Conservation (phyloP, 164 flowering plant genomes). For the Piper betle region DNA sequence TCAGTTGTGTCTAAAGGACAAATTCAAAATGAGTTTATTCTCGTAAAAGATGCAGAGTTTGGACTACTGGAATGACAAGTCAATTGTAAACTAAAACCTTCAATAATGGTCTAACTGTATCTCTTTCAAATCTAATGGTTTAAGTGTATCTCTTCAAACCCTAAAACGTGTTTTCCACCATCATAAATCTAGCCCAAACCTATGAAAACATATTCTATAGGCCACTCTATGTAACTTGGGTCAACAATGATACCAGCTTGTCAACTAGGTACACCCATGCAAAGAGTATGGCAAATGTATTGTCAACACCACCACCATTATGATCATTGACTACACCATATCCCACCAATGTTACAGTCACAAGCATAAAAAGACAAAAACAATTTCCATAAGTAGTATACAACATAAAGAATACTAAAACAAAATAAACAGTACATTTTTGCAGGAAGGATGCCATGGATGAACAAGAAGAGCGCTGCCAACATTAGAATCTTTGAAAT, state of each 20-base stretch:
- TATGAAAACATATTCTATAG: no score
- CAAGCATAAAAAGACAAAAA: background rate
- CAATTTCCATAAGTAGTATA: background rate
- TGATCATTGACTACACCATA: no score
- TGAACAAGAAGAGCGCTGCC: conserved; percentile 45
- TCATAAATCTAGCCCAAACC: background rate
- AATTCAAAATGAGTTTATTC: background rate
- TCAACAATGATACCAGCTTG: background rate
- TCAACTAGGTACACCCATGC: background rate
- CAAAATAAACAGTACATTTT: conserved; percentile 38
- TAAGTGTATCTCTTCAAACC: background rate
- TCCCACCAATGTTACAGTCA: no score
- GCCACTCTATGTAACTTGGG: background rate
- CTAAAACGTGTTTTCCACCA: background rate
- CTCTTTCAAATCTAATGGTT: background rate
- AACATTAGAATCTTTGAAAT: conserved; percentile 51
- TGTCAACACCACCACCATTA: no score
- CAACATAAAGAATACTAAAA: background rate
- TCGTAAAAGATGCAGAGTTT: background rate
- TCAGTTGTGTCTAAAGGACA: background rate
- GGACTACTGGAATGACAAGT: no score
- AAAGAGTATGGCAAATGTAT: background rate
- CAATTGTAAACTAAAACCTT: background rate
- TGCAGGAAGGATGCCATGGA: conserved; percentile 69
- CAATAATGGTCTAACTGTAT: background rate